Evolutionary conservation across 176 grass and related monocot species (phyloP).

Genomic region (Tillandsia fasciculata): DNA sequence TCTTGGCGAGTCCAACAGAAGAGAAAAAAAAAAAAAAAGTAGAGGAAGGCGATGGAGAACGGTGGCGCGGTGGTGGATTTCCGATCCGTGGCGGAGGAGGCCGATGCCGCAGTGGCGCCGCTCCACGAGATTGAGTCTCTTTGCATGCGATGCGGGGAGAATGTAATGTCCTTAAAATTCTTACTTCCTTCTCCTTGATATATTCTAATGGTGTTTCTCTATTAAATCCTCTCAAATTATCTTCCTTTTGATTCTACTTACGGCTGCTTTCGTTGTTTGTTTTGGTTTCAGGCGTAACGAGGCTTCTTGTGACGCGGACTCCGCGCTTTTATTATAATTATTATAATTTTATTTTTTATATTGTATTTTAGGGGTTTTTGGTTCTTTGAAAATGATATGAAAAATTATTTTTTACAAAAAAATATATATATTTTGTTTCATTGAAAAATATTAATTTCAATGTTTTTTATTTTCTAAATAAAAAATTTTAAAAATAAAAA

Average conservation of each 20-base stretch:
- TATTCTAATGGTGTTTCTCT: background rate
- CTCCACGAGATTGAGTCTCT: conserved; percentile 86
- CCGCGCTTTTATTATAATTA: conserved; percentile 24
- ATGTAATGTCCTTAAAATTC: conserved; percentile 36
- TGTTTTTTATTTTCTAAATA: too few species aligned
- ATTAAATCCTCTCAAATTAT: background rate
- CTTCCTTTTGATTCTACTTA: background rate
- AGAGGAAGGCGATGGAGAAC: conserved; percentile 35
- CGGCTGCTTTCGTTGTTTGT: background rate
- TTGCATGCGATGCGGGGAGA: conserved; percentile 87
- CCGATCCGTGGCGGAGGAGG: conserved; percentile 56
- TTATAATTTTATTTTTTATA: too few species aligned
- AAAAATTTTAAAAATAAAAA: too few species aligned
- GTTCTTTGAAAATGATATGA: too few species aligned
- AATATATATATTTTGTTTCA: too few species aligned
- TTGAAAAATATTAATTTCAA: too few species aligned
- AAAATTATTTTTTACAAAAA: too few species aligned
- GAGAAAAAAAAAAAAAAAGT: too few species aligned
- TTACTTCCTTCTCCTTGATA: background rate
- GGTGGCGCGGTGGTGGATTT: conserved; percentile 49
- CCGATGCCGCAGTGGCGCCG: conserved; percentile 35
- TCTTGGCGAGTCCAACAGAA: too few species aligned
- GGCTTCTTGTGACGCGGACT: conserved; percentile 64
- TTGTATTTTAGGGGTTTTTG: too few species aligned
- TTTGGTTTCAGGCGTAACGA: conserved; percentile 46